Evolutionary conservation across 2,329 filamentous ascomycete species (phyloP).

Genomic region (Chalaropsis ovoidea): DNA sequence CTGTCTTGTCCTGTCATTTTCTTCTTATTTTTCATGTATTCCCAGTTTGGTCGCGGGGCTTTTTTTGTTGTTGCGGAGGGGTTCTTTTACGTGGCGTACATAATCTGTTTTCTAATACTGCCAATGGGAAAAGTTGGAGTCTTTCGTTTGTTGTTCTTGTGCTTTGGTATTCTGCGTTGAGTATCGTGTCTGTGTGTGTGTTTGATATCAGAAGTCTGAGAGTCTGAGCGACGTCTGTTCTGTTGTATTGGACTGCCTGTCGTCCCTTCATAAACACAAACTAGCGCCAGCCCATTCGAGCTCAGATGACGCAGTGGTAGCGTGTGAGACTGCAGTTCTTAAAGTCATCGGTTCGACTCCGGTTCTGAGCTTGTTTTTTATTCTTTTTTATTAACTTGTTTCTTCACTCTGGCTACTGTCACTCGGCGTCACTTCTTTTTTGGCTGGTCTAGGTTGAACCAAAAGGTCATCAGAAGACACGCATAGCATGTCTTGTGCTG

Average conservation of each 20-base stretch:
- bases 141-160: too few species aligned
- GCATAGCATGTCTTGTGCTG: too few species aligned
- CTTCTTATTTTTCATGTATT: background rate
- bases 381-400: background rate
- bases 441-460: too few species aligned
- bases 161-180: too few species aligned
- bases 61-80: background rate
- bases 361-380: slow-evolving; percentile 23
- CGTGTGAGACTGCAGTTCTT: slow-evolving; percentile 25
- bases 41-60: background rate
- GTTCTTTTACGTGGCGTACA: background rate
- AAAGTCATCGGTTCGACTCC: slow-evolving; percentile 25
- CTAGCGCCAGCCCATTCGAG: background rate
- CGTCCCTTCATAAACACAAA: background rate
- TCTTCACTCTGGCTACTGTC: too few species aligned
- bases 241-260: too few species aligned
- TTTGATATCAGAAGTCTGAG: too few species aligned
- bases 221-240: too few species aligned
- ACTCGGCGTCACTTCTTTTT: too few species aligned
- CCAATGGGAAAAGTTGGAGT: background rate
- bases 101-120: background rate
- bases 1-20: background rate
- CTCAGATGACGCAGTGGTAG: slow-evolving; percentile 25
- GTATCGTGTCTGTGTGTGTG: background rate
- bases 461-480: too few species aligned